phyloP scores from a whole-genome alignment of 2,329 filamentous ascomycete species.

The Aspergillus quadrilineatus region DNA sequence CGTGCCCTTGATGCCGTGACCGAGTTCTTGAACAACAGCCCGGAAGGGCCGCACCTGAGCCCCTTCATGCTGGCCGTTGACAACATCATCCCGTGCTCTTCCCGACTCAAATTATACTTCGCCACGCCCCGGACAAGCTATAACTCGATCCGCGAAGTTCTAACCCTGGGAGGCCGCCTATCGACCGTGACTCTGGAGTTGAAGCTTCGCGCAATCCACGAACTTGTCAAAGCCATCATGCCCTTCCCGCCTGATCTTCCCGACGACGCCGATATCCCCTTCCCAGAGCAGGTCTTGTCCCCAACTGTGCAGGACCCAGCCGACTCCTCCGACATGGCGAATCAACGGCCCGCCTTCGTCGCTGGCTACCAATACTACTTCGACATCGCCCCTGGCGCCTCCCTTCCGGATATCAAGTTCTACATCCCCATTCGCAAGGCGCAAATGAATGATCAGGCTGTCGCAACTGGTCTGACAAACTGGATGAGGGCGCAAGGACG shows the following conservation, averaged over 20 bases:
- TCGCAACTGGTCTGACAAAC: neutral
- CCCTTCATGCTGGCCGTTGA: slow-evolving; percentile 13
- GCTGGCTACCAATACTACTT: slow-evolving; percentile 2
- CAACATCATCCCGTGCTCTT: slow-evolving; percentile 1
- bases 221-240: neutral
- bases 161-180: slow-evolving; percentile 4
- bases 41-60: neutral
- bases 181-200: neutral
- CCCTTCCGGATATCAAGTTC: neutral
- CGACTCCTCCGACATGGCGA: neutral
- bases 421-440: neutral
- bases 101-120: slow-evolving; percentile 14
- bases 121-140: slow-evolving; percentile 1
- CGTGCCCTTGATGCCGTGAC: slow-evolving; percentile 1
- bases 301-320: neutral
- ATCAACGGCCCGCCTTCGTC: neutral
- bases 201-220: slow-evolving; percentile 14
- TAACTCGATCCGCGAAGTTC: slow-evolving; percentile 2
- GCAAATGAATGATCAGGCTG: neutral
- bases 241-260: neutral
- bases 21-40: neutral
- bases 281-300: neutral
- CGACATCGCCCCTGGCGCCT: neutral
- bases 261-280: neutral
- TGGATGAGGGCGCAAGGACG: slow-evolving; percentile 1